Evolutionary conservation across 2,329 filamentous ascomycete species (phyloP).

Genomic region (Fusarium palustre): DNA sequence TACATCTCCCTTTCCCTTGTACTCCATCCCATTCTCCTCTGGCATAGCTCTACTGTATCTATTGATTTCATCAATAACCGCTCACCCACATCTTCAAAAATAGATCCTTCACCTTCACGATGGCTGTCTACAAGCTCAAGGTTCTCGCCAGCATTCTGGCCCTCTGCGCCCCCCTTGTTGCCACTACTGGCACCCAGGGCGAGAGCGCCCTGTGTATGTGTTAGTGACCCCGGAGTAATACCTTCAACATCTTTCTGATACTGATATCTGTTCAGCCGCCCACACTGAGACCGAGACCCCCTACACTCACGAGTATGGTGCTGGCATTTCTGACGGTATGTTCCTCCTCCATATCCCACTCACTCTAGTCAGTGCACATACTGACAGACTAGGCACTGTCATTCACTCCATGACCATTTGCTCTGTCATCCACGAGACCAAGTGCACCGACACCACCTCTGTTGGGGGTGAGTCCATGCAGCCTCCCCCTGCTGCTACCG

Average conservation of each 20-base stretch:
- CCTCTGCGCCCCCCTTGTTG: slow-evolving; percentile 39
- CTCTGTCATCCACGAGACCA: slow-evolving; percentile 51
- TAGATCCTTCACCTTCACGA: slow-evolving; percentile 38
- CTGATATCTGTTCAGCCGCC: slow-evolving; percentile 44
- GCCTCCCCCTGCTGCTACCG: slow-evolving; percentile 17
- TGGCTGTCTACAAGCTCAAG: slow-evolving; percentile 49
- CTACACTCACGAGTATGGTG: slow-evolving; percentile 50
- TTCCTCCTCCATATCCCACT: background rate
- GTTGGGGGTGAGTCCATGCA: slow-evolving; percentile 35
- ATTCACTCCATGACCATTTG: slow-evolving; percentile 54
- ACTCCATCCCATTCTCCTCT: background rate
- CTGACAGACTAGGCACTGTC: slow-evolving; percentile 44
- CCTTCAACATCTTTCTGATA: background rate
- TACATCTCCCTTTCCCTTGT: background rate
- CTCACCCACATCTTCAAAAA: slow-evolving; percentile 7
- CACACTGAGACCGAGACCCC: slow-evolving; percentile 46
- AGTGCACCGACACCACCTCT: slow-evolving; percentile 50
- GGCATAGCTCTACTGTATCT: no score
- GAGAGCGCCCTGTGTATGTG: slow-evolving; percentile 41
- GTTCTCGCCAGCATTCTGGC: slow-evolving; percentile 41
- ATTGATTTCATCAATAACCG: background rate
- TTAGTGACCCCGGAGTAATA: background rate
- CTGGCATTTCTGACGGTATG: slow-evolving; percentile 50
- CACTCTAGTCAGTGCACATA: background rate
- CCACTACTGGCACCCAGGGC: slow-evolving; percentile 27